Conservation (phyloP, 768 basidiomycete genomes). For the Calocera viscosa region DNA sequence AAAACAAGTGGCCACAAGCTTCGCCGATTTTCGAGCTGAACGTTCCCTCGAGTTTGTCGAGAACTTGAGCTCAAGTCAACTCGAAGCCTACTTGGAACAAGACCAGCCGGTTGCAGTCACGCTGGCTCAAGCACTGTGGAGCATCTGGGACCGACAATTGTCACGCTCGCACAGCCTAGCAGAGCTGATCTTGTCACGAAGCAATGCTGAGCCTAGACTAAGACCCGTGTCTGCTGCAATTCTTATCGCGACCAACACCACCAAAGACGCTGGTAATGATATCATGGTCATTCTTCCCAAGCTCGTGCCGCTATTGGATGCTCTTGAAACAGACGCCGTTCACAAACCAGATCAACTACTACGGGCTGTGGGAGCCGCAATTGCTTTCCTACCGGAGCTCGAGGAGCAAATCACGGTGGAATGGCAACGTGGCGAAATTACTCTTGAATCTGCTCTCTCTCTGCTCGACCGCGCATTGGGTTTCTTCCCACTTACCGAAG, state of each 20-base stretch:
- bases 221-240: neutral
- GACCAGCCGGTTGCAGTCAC: neutral
- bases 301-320: neutral
- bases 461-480: neutral
- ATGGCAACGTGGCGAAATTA: neutral
- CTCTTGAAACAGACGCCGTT: neutral
- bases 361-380: neutral
- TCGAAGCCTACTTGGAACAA: neutral
- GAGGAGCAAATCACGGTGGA: conserved; percentile 3
- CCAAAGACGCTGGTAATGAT: neutral
- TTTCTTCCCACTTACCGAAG: neutral
- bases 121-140: neutral
- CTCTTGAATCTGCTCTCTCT: neutral
- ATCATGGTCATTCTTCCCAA: neutral
- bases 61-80: neutral
- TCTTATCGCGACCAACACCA: neutral
- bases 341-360: neutral
- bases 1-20: neutral
- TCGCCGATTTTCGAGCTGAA: neutral
- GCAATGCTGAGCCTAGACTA: neutral
- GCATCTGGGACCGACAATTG: neutral
- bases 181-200: neutral
- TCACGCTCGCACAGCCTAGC: neutral
- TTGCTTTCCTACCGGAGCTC: neutral
- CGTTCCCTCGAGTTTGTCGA: neutral